Evolutionary conservation across 257 asterid species (phyloP).

Genomic region (Gentiana straminea): DNA sequence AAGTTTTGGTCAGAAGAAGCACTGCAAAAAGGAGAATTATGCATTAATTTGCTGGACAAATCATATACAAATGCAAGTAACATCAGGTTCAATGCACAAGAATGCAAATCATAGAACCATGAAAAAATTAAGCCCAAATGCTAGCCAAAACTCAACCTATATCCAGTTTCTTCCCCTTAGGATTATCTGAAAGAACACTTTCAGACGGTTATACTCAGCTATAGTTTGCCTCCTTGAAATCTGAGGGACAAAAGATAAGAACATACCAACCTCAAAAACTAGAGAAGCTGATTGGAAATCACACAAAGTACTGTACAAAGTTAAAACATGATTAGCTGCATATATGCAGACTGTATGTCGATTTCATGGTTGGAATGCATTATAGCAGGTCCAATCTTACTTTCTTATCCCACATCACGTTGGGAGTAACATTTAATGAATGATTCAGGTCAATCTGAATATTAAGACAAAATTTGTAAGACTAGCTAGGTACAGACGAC

Average conservation of each 20-base stretch:
- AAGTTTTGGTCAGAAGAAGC: slow-evolving; percentile 37
- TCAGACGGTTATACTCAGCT: neutral
- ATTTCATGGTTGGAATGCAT: too few relatives aligned
- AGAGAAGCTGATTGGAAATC: neutral
- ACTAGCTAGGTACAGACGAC: too few relatives aligned
- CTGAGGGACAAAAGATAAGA: neutral
- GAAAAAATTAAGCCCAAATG: neutral
- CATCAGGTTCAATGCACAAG: neutral
- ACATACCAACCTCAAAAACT: neutral
- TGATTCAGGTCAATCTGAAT: too few relatives aligned
- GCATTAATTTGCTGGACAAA: neutral
- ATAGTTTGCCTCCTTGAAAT: neutral
- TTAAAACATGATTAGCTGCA: too few relatives aligned
- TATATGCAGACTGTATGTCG: too few relatives aligned
- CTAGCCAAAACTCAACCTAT: neutral
- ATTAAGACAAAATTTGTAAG: too few relatives aligned
- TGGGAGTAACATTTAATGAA: too few relatives aligned
- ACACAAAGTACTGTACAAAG: too few relatives aligned
- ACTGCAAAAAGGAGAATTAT: slow-evolving; percentile 22
- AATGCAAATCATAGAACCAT: neutral
- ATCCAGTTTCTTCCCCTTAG: too few relatives aligned
- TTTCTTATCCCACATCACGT: too few relatives aligned
- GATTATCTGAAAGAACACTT: neutral
- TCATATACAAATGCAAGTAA: too few relatives aligned
- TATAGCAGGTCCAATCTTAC: too few relatives aligned